Percentiles rank a stretch among this genome's conserved stretches.
Evolutionary conservation across 192 early-diverging fungal genomes (phyloP).

Genomic region (Coemansia sp.): DNA sequence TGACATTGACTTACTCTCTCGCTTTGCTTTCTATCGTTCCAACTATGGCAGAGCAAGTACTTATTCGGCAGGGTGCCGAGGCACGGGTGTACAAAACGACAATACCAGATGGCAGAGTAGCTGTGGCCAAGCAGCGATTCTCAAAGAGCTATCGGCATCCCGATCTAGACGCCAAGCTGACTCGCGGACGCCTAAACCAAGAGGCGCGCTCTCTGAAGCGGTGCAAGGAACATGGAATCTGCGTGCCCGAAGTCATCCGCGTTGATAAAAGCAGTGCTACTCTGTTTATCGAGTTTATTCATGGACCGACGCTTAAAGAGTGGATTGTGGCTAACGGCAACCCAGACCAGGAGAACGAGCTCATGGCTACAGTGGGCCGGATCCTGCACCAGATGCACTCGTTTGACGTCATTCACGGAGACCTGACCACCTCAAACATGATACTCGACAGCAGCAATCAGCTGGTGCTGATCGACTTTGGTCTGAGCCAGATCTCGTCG

Average conservation of each 20-base stretch:
- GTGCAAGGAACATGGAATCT: slow-evolving; percentile 69
- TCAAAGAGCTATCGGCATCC: slow-evolving; percentile 91
- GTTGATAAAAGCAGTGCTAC: slow-evolving; percentile 67
- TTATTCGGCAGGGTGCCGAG: slow-evolving; percentile 89
- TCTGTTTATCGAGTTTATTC: slow-evolving; percentile 91
- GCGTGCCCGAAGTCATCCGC: slow-evolving; percentile 78
- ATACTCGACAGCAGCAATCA: slow-evolving; percentile 59
- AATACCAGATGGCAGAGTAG: slow-evolving; percentile 57
- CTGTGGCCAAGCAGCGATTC: slow-evolving; percentile 92
- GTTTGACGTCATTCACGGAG: slow-evolving; percentile 89
- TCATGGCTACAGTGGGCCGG: slow-evolving; percentile 60
- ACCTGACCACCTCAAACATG: slow-evolving; percentile 96
- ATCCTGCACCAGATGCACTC: slow-evolving; percentile 80
- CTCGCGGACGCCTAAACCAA: slow-evolving; percentile 70
- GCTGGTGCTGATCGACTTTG: slow-evolving; percentile 91
- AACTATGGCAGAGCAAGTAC: slow-evolving; percentile 21
- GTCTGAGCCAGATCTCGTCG: slow-evolving; percentile 80
- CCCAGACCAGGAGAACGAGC: slow-evolving; percentile 17
- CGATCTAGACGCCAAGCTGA: slow-evolving; percentile 81
- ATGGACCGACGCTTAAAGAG: slow-evolving; percentile 75
- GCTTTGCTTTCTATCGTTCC: background rate
- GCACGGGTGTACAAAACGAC: slow-evolving; percentile 75
- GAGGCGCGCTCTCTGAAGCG: slow-evolving; percentile 82
- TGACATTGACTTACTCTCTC: background rate
- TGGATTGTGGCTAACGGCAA: slow-evolving; percentile 49